A percentile compares a stretch with the other conserved stretches of the same genome.
Evolutionary conservation across 1,139 yeast genomes (phyloP).

Genomic region (Diutina pseudorugosa): DNA sequence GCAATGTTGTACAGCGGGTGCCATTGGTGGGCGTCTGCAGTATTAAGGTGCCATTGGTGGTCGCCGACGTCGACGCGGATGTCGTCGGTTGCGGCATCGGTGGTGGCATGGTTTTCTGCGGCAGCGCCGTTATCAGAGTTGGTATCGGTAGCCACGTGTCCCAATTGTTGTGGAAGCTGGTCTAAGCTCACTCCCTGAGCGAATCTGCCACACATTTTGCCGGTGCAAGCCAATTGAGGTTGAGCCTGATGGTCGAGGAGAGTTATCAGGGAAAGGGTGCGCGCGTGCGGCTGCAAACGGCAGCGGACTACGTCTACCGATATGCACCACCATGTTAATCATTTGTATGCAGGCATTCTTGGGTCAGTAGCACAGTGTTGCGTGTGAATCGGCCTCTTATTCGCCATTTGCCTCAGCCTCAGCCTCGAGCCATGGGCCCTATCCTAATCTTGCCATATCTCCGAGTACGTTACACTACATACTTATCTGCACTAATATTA

Average conservation of each 20-base stretch:
- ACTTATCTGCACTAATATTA: too few relatives aligned
- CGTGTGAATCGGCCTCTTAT: too few relatives aligned
- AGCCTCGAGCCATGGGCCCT: too few relatives aligned
- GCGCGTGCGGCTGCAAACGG: not conserved
- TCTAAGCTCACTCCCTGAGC: not conserved
- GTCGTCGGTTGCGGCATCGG: not conserved
- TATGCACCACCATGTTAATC: not conserved
- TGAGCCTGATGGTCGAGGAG: too few relatives aligned
- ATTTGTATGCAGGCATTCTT: not conserved
- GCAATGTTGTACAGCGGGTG: not conserved
- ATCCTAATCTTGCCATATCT: too few relatives aligned
- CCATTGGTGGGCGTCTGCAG: not conserved
- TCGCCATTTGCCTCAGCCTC: too few relatives aligned
- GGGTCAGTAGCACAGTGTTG: too few relatives aligned
- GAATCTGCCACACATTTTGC: constrained; percentile 3
- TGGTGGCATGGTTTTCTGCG: too few relatives aligned
- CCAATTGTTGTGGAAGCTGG: not conserved
- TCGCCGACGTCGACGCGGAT: not conserved
- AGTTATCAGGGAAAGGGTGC: not conserved
- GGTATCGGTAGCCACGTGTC: not conserved
- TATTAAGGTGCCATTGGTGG: not conserved
- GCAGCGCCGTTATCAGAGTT: not conserved
- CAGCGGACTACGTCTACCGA: not conserved
- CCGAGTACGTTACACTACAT: too few relatives aligned
- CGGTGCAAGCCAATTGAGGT: not conserved